Evolutionary conservation across 2,329 filamentous ascomycete species (phyloP).

Genomic region (Sporothrix pallida): DNA sequence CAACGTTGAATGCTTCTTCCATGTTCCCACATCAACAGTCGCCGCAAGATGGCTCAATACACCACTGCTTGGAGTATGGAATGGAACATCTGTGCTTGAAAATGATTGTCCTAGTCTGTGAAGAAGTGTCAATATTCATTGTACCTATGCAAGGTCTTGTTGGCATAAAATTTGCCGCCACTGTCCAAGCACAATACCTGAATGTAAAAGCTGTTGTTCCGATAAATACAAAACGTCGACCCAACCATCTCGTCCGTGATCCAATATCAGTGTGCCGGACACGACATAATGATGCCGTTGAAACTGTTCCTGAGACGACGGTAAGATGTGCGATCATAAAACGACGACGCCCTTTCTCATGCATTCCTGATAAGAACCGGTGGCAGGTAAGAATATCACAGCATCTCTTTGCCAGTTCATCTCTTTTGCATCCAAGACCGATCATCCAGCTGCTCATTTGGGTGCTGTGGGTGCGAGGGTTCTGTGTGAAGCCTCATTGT

Average conservation of each 20-base stretch:
- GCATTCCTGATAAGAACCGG: background rate
- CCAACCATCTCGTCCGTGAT: background rate
- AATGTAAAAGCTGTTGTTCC: no score
- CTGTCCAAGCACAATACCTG: no score
- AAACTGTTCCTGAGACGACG: background rate
- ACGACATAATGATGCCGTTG: background rate
- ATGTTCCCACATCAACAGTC: background rate
- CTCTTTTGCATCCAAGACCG: background rate
- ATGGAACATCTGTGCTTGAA: no score
- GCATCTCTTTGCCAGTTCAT: background rate
- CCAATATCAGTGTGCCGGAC: background rate
- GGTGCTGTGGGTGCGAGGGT: no score
- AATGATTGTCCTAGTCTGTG: no score
- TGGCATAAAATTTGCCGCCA: no score
- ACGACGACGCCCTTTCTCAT: background rate
- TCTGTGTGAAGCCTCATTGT: no score
- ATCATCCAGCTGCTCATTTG: no score
- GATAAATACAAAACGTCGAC: background rate
- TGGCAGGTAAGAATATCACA: background rate
- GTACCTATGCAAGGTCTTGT: no score
- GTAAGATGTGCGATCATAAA: background rate
- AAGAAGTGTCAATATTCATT: no score
- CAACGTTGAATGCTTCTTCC: background rate
- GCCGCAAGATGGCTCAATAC: no score
- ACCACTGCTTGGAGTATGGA: no score